Percentiles rank a stretch among this genome's conserved stretches.
Evolutionary conservation across 148 eudicot genomes (phyloP).

Genomic region (Rhododendron williamsianum): DNA sequence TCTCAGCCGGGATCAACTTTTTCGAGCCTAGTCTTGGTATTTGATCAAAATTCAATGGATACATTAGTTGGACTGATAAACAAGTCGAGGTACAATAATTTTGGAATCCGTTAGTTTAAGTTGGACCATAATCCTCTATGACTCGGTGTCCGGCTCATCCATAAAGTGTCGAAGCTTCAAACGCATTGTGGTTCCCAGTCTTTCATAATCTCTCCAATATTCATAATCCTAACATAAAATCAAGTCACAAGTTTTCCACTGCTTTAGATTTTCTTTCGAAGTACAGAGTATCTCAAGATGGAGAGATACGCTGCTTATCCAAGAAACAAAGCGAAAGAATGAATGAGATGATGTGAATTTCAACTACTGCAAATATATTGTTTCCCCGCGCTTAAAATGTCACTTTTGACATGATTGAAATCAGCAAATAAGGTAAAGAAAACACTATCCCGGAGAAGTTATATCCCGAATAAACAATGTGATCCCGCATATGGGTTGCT

Average conservation of each 20-base stretch:
- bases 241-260: not conserved
- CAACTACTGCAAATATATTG: not conserved
- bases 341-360: not conserved
- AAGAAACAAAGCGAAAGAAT: not conserved
- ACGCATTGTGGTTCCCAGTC: not conserved
- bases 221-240: not conserved
- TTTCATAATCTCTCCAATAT: not conserved
- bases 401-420: not conserved
- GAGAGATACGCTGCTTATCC: not conserved
- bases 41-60: not conserved
- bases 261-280: too few relatives aligned
- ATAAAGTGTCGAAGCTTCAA: not conserved
- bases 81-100: not conserved
- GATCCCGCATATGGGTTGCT: too few relatives aligned
- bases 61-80: not conserved
- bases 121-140: not conserved
- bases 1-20: too few relatives aligned
- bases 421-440: not conserved
- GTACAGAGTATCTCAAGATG: not conserved
- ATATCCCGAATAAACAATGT: not conserved
- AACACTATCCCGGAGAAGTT: not conserved
- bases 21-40: too few relatives aligned
- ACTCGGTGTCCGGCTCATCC: not conserved
- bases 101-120: not conserved
- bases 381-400: not conserved